Base-by-base conservation (phyloP, 2,329 filamentous ascomycete genomes). In the Colletotrichum siamense region DNA sequence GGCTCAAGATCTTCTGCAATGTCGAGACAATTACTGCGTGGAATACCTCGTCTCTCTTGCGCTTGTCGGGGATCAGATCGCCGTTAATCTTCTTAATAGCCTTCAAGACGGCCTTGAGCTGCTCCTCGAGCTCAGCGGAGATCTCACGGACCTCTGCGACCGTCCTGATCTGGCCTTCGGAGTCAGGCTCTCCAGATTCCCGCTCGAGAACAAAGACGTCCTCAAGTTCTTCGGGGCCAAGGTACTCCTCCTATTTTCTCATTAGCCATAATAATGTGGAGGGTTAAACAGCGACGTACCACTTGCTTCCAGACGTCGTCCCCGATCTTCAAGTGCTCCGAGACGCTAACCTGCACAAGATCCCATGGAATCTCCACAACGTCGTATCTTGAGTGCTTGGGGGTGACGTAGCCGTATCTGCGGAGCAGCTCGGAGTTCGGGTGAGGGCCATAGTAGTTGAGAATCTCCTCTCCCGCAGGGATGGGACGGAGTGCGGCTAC, bases 361-460 rank as follows among this genome's bases (percentile, higher is more conserved):
- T 88, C 86, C 86, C 93, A 91, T 0, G 94, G 88, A 39, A 98
- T 85, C 82, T 98, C 96, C 1, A 95, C 94, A 1, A 98, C 95
- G 79, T 98, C 95, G 83, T 96, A 95, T 55, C 93, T 89, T 12
- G 92, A 87, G 80, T 98, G 96, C 78, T 93, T 93, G 32, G 91
- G 86, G 0, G 95, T 96, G n/a, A 96, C 92, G 81, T 98, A 98
- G 22, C 96, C 96, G 80, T 98, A 98, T 16, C 96, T 90, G 44
- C 96, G 90, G 13, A 98, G 89, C 9, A 98, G 88, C 81, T 98
- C 96, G 1, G 94, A 94, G 75, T 95, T 94, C 12, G 95, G 94
- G 5, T 98, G 91, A 8, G 95, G 93, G 0, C 96, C 96, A 79
- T 98, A 98, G 85, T 98, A 96, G 83, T 98, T 98, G 82, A 96